Base-by-base conservation (phyloP, 1,284 basidiomycete species). In the Leccinum subfulvum region DNA sequence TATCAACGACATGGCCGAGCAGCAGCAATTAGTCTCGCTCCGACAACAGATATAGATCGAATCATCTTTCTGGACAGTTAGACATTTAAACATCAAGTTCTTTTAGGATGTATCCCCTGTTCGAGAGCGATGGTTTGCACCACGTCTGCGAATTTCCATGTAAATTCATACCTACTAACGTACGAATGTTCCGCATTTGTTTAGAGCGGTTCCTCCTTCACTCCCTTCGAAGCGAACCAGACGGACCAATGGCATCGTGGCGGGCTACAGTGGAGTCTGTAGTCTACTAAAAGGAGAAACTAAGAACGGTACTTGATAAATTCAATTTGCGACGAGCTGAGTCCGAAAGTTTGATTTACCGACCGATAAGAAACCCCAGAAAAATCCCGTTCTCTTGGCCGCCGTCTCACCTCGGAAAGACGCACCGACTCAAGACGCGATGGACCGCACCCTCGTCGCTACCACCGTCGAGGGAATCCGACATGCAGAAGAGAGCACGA, bases 31-130 rank as follows among this genome's bases (percentile, higher is more conserved):
- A 14, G 52, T 64, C 2, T 69, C 73, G 18, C 74, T 82, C 44
- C 77, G 75, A 61, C 78, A 72, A 64, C 77, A 84, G 49, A 79
- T 81, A 68, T 83, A 84, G 18, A 85, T 82, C 60, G 82, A 85
- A 72, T 85, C 67, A 78, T 65, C 1, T 33, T 62, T 2, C 53
- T 28, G 13, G 13, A 49, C 37, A 44, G n/a, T 57, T 28, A 44
- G 21, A 41, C 21, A n/a, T 26, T 18, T 49, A 59, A 56, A 39
- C 35, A 57, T 23, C 59, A 62, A 18, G 61, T 21, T 47, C n/a
- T 58, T 56, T 62, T 61, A 56, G 59, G 65, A 60, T 57, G 55
- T 59, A 35, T 16, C 33, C 57, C 44, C 18, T 47, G 44, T 54
- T 59, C 23, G 55, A 62, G 56, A 21, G 35, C 23, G 57, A 62